These are phyloP conservation scores for Trametes sanguinea DNA, from an alignment of 768 basidiomycete genomes.

Conservation along the genomic window DNA sequence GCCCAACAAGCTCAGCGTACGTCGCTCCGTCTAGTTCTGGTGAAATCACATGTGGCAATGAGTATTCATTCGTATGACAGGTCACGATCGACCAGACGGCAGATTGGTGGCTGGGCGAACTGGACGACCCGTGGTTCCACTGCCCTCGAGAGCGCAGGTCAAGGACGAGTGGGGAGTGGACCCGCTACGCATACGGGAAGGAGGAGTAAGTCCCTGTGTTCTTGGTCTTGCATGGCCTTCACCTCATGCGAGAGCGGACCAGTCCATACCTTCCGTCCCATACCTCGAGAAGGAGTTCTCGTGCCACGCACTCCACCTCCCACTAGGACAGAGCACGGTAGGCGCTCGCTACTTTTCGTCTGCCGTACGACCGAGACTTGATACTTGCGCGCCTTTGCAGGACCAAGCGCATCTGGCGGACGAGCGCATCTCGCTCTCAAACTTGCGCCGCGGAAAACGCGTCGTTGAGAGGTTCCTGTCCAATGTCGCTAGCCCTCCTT, in stretches of 20 bases:
- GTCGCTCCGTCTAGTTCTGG: conserved; percentile 19
- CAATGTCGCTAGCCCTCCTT: conserved; percentile 44
- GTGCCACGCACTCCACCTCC: conserved; percentile 89
- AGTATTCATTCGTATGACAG: no score
- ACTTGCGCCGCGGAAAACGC: conserved; percentile 75
- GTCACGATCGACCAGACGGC: conserved; percentile 80
- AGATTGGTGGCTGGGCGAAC: conserved; percentile 95
- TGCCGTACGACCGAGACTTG: background rate
- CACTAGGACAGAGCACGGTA: conserved; percentile 90
- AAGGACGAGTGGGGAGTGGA: conserved; percentile 84
- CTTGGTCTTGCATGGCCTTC: no score
- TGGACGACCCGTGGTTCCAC: conserved; percentile 86
- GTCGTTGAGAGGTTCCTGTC: conserved; percentile 75
- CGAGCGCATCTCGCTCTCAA: conserved; percentile 85
- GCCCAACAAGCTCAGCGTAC: conserved; percentile 72
- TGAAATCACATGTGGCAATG: background rate
- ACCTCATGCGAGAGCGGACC: background rate
- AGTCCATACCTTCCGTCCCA: conserved; percentile 95
- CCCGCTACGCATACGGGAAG: conserved; percentile 89
- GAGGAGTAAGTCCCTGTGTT: conserved; percentile 59
- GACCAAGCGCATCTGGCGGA: conserved; percentile 93
- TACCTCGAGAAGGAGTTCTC: conserved; percentile 90
- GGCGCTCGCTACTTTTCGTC: conserved; percentile 33
- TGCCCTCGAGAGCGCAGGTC: conserved; percentile 80
- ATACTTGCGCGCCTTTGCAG: conserved; percentile 38